Percentiles rank a stretch among this genome's conserved stretches.
Conservation (phyloP, 73 alveolate genomes). For the Durusdinium trenchii region DNA sequence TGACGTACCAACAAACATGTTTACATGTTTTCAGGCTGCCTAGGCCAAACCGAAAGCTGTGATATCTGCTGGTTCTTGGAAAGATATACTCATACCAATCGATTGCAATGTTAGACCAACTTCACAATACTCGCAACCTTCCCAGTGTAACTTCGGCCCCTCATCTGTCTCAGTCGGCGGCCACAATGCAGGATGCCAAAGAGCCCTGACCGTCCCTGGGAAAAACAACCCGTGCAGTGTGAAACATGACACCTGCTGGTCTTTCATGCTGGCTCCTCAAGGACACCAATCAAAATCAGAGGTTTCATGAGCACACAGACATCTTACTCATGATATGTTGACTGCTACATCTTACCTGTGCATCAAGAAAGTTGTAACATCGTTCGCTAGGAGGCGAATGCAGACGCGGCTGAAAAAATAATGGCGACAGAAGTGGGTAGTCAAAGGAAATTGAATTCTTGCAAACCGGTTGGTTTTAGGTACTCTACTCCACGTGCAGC, state of each 20-base stretch:
- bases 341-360: no score
- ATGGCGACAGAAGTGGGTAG: neutral
- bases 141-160: neutral
- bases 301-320: neutral
- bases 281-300: neutral
- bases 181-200: constrained; percentile 90
- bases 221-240: neutral
- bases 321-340: neutral
- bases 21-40: neutral
- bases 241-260: neutral
- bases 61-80: neutral
- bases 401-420: neutral
- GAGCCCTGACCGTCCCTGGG: constrained; percentile 77
- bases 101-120: neutral
- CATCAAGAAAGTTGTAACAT: no score
- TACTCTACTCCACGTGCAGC: no score
- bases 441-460: neutral
- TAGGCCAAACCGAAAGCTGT: neutral
- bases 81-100: neutral
- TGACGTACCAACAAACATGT: neutral
- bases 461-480: neutral
- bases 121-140: neutral
- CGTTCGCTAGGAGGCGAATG: neutral
- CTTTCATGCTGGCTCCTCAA: neutral
- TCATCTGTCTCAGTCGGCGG: neutral